Conservation (phyloP, 1,139 yeast genomes). For the Taphrina sp. region DNA sequence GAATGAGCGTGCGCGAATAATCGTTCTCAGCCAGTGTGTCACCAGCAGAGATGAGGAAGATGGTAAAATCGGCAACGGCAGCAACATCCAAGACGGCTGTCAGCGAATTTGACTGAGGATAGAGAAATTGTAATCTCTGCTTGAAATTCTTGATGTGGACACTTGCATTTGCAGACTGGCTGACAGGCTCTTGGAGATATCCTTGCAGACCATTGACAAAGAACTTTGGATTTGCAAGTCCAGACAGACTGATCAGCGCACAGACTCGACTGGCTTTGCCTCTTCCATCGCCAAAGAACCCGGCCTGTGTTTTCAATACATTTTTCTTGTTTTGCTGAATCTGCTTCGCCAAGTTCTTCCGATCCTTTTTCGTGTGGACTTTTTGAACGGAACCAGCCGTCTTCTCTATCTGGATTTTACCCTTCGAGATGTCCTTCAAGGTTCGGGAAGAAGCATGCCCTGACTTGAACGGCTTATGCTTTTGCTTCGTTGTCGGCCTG, state of each 20-base stretch:
- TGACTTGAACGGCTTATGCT: conserved; percentile 79
- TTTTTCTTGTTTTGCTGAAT: conserved; percentile 67
- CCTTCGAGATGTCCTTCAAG: conserved; percentile 66
- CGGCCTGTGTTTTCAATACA: conserved; percentile 51
- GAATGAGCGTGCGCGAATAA: conserved; percentile 78
- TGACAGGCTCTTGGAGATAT: conserved; percentile 39
- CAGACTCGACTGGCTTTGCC: conserved; percentile 80
- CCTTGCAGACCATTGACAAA: conserved; percentile 52
- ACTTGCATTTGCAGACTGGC: conserved; percentile 45
- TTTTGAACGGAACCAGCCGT: conserved; percentile 45
- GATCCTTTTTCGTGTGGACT: conserved; percentile 59
- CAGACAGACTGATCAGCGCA: conserved; percentile 72
- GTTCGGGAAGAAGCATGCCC: conserved; percentile 86
- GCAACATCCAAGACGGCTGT: conserved; percentile 74
- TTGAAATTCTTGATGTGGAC: conserved; percentile 65
- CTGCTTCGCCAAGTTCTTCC: conserved; percentile 79
- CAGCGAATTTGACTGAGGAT: conserved; percentile 69
- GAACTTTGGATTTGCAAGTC: conserved; percentile 60
- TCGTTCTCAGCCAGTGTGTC: conserved; percentile 64
- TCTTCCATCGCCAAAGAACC: conserved; percentile 68
- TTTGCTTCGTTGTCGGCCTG: conserved; percentile 76
- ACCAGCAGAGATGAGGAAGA: conserved; percentile 80
- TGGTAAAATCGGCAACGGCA: conserved; percentile 80
- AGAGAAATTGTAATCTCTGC: conserved; percentile 67
- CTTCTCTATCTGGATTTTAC: conserved; percentile 70